Evolutionary conservation across 129 eudicot species (phyloP).

Genomic region (Artemisia tridentata): DNA sequence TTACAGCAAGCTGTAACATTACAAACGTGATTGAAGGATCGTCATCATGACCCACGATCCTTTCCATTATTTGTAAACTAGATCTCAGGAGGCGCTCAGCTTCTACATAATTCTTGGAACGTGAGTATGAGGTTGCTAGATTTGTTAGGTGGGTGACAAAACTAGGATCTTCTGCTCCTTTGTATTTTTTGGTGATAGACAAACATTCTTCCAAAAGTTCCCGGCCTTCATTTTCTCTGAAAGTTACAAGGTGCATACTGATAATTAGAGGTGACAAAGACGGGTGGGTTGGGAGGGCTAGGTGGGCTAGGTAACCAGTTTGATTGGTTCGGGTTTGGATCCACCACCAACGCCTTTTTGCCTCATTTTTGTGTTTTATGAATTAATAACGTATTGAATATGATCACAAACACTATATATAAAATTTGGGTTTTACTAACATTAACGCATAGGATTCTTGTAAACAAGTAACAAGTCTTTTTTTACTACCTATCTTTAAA

Average conservation of each 20-base stretch:
- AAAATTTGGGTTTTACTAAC: not conserved
- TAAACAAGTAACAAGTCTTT: no score
- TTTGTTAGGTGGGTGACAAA: conserved; percentile 67
- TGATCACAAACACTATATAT: not conserved
- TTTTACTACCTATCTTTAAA: no score
- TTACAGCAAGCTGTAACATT: conserved; percentile 79
- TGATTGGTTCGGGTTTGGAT: not conserved
- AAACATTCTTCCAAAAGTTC: conserved; percentile 70
- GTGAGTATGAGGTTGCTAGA: conserved; percentile 89
- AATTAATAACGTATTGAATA: not conserved
- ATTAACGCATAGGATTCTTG: not conserved
- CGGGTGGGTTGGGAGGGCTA: not conserved
- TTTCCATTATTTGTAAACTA: conserved; percentile 56
- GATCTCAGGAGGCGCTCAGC: conserved; percentile 76
- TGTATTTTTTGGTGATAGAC: conserved; percentile 46
- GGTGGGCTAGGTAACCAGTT: not conserved
- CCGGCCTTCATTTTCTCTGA: conserved; percentile 71
- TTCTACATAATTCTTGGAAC: conserved; percentile 68
- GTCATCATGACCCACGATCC: conserved; percentile 53
- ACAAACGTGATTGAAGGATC: conserved; percentile 75
- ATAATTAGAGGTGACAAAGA: conserved; percentile 1
- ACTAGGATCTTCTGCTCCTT: conserved; percentile 77
- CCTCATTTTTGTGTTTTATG: not conserved
- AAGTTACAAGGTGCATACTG: conserved; percentile 9
- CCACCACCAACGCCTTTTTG: not conserved